Evolutionary conservation across 2,329 filamentous ascomycete genomes (phyloP), one percentile per base, ranked within the genome.

Genomic region (Talaromyces funiculosus): DNA sequence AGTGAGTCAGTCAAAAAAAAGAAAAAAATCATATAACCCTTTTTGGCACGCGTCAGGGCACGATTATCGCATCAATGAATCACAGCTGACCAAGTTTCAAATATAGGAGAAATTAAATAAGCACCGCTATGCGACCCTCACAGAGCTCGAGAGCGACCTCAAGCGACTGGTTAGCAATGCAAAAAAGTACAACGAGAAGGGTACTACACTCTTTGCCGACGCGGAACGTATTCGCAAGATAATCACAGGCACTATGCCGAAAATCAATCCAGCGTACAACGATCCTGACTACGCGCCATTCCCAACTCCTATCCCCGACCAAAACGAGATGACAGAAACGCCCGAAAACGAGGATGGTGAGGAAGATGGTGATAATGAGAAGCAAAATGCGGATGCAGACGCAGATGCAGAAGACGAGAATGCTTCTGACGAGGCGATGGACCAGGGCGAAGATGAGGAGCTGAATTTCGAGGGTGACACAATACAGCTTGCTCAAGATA

Each of bases 91-190:
- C 33, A 33, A n/a, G 14, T 18, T 29, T 20, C 40, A n/a, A 49
- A 31, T 57, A 38, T 64, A 81, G 79, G 73, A 81, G 49, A 93
- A 90, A 74, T 80, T 96, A 55, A 82, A 84, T 57, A 81, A 84
- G 54, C 79, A 84, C 67, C 83, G 86, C 65, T 95, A 96, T 71
- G 72, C 82, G 14, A 88, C 78, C 56, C 80, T 96, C 53, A 86
- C 90, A 5, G 82, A 87, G 54, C 78, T 96, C 12, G 92, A 96
- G 74, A 87, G 89, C 69, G 92, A 92, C 71, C 84, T 93, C 71
- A 95, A 94, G 78, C 87, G 91, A 64, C 89, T 96, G 82, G 88
- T 96, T 59, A 83, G 86, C 65, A 96, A 96, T 70, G 90, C 90
- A 37, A 96, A 96, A 73, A 86, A 90, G 58, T 94, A 86, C 76